Evolutionary conservation across 441 rosid species (phyloP).

Genomic region (Raphanus hybrid): DNA sequence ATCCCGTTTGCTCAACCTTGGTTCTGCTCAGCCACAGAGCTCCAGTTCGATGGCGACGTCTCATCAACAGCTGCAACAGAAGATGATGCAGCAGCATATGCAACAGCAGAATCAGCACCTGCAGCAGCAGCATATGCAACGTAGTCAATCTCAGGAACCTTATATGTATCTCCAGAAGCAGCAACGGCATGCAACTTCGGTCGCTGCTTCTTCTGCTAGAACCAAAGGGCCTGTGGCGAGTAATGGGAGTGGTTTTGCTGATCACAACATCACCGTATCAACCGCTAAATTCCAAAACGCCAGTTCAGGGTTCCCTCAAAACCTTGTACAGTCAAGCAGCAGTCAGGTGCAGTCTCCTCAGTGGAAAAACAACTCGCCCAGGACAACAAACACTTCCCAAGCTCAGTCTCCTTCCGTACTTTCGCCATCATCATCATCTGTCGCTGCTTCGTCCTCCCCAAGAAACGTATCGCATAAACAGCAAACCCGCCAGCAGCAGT

Average conservation of each 20-base stretch:
- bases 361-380: slow-evolving; percentile 79
- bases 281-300: slow-evolving; percentile 57
- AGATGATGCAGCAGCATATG: slow-evolving; percentile 2
- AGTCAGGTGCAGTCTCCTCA: slow-evolving; percentile 75
- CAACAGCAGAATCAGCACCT: slow-evolving; percentile 68
- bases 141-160: slow-evolving; percentile 50
- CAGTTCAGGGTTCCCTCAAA: slow-evolving; percentile 65
- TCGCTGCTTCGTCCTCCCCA: slow-evolving; percentile 51
- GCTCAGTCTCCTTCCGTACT: slow-evolving; percentile 61
- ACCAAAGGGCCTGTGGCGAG: slow-evolving; percentile 62
- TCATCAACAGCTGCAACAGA: slow-evolving; percentile 49
- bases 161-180: slow-evolving; percentile 73
- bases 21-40: slow-evolving; percentile 56
- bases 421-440: slow-evolving; percentile 42
- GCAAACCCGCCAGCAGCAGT: slow-evolving; percentile 73
- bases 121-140: slow-evolving; percentile 53
- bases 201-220: slow-evolving; percentile 60
- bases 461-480: slow-evolving; percentile 71
- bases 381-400: slow-evolving; percentile 57
- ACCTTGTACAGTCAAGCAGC: slow-evolving; percentile 65
- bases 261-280: slow-evolving; percentile 63
- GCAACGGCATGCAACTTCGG: slow-evolving; percentile 62
- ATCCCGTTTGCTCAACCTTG: slow-evolving; percentile 61
- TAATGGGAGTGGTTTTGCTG: slow-evolving; percentile 70
- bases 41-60: slow-evolving; percentile 56